Evolutionary conservation across 2,329 filamentous ascomycete species (phyloP).

Genomic region (Fusarium buxicola): DNA sequence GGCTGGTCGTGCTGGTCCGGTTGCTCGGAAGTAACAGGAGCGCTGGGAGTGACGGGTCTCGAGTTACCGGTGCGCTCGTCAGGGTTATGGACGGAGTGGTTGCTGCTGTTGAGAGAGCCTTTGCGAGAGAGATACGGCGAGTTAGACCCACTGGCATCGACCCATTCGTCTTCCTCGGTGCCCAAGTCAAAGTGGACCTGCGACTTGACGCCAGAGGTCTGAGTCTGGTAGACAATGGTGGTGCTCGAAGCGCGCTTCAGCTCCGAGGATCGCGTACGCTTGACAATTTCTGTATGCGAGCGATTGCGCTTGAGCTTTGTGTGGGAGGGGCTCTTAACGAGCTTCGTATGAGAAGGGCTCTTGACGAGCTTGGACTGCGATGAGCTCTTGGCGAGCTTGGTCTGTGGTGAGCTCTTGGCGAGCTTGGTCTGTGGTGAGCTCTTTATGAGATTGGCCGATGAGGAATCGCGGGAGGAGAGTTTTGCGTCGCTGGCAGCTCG

Average conservation of each 20-base stretch:
- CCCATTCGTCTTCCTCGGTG: conserved; percentile 71
- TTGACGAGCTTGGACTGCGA: conserved; percentile 51
- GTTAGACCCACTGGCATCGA: conserved; percentile 73
- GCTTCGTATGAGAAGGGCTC: conserved; percentile 53
- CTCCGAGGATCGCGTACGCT: conserved; percentile 68
- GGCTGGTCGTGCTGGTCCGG: conserved; percentile 20
- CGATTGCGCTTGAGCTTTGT: conserved; percentile 55
- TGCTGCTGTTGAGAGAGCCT: conserved; percentile 62
- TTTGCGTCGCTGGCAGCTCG: conserved; percentile 64
- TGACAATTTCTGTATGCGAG: conserved; percentile 47
- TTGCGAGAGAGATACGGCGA: conserved; percentile 65
- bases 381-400: conserved; percentile 63
- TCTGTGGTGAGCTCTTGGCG: conserved; percentile 66
- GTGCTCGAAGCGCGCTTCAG: conserved; percentile 66
- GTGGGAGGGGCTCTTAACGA: conserved; percentile 67
- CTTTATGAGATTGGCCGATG: conserved; percentile 61
- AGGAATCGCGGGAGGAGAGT: conserved; percentile 58
- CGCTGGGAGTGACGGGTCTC: conserved; percentile 51
- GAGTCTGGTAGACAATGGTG: conserved; percentile 59
- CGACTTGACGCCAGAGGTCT: conserved; percentile 57
- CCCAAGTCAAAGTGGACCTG: conserved; percentile 75
- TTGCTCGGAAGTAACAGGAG: conserved; percentile 29
- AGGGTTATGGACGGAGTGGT: conserved; percentile 55
- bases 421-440: conserved; percentile 66
- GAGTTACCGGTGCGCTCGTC: conserved; percentile 54